Evolutionary conservation across 1,284 basidiomycete species (phyloP).

Genomic region (Sparassis latifolia): DNA sequence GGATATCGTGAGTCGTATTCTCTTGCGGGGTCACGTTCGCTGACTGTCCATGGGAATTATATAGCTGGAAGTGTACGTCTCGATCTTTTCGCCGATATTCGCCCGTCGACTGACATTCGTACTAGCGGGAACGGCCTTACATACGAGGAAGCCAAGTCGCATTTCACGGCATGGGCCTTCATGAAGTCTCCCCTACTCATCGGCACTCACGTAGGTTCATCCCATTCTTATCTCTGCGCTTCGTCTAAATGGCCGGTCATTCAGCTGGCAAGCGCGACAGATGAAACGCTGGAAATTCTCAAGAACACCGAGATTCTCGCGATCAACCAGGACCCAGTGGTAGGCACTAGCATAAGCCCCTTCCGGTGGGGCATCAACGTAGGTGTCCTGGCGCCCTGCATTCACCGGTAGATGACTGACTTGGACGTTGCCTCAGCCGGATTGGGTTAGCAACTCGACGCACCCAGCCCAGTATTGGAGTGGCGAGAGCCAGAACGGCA

Average conservation of each 20-base stretch:
- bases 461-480: conserved; percentile 51
- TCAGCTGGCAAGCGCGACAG: conserved; percentile 43
- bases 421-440: conserved; percentile 27
- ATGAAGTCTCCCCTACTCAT: conserved; percentile 55
- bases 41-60: not conserved
- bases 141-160: conserved; percentile 53
- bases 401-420: conserved; percentile 29
- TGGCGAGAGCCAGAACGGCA: conserved; percentile 40
- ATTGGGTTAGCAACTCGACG: conserved; percentile 39
- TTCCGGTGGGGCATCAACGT: conserved; percentile 64
- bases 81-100: not conserved
- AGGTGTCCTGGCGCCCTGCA: conserved; percentile 8
- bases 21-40: not conserved
- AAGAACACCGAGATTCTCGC: conserved; percentile 60
- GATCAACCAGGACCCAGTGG: conserved; percentile 61
- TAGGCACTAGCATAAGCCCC: conserved; percentile 53
- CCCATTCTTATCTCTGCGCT: not conserved
- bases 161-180: conserved; percentile 61
- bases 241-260: not conserved
- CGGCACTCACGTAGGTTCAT: conserved; percentile 29
- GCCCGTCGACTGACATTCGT: not conserved
- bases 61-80: conserved; percentile 43
- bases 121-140: conserved; percentile 53
- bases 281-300: conserved; percentile 46
- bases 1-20: conserved; percentile 41